These are phyloP conservation scores for Daldinia sp. DNA, from an alignment of 2,329 filamentous ascomycete genomes.

Conservation along the genomic window DNA sequence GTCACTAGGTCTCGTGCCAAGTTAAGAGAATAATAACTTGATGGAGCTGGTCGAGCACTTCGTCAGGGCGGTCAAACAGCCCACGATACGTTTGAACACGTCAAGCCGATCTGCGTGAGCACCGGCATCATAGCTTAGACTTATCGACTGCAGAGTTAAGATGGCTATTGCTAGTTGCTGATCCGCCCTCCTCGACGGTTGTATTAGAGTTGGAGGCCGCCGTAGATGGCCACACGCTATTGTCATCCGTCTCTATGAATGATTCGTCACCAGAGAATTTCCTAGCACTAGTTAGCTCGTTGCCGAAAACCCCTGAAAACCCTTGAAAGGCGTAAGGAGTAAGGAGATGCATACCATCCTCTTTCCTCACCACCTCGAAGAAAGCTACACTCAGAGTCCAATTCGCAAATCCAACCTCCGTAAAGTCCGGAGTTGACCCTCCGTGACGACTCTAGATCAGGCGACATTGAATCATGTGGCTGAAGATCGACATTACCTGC, in stretches of 20 bases:
- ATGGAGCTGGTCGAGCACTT: slow-evolving; percentile 8
- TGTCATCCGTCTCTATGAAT: slow-evolving; percentile 49
- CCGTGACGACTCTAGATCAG: slow-evolving; percentile 53
- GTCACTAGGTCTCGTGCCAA: neutral
- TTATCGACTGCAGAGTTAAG: slow-evolving; percentile 12
- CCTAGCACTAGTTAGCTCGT: slow-evolving; percentile 48
- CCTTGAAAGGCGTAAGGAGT: slow-evolving; percentile 16
- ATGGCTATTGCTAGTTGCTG: slow-evolving; percentile 28
- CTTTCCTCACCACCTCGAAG: slow-evolving; percentile 83
- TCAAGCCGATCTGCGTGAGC: slow-evolving; percentile 9
- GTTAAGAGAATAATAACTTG: slow-evolving; percentile 5
- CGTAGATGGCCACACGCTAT: slow-evolving; percentile 43
- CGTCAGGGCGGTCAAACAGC: slow-evolving; percentile 16
- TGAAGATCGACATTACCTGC: slow-evolving; percentile 43
- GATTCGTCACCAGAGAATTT: slow-evolving; percentile 58
- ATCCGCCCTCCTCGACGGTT: slow-evolving; percentile 49
- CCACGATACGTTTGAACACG: slow-evolving; percentile 1
- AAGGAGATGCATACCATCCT: slow-evolving; percentile 76
- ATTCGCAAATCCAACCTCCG: slow-evolving; percentile 83
- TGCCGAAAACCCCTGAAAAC: neutral
- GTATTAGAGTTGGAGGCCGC: slow-evolving; percentile 48
- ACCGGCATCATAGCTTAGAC: slow-evolving; percentile 34
- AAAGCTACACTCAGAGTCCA: slow-evolving; percentile 89
- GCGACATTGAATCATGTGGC: slow-evolving; percentile 51
- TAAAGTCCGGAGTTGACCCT: slow-evolving; percentile 70